A percentile compares a stretch with the other conserved stretches of the same genome.
phyloP scores from a whole-genome alignment of 495 filamentous ascomycete species.

The Pyrenula aspistea region DNA sequence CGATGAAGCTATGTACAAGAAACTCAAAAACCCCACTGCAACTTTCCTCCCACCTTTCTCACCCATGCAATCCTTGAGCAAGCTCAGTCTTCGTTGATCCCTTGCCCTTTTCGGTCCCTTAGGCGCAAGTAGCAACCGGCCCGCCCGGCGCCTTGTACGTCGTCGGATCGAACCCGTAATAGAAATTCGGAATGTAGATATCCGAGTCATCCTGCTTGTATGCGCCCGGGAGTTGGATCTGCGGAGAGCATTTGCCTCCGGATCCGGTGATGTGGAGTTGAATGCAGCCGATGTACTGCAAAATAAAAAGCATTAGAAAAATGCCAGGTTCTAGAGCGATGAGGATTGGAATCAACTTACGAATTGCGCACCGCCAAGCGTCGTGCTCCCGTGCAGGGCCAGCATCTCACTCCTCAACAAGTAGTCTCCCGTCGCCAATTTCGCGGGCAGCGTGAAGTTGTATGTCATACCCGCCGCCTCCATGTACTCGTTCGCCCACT shows the following conservation, averaged over 20 bases:
- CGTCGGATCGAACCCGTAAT: slow-evolving; percentile 18
- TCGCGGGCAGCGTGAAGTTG: slow-evolving; percentile 14
- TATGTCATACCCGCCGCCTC: slow-evolving; percentile 13
- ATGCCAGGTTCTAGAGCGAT: slow-evolving; percentile 7
- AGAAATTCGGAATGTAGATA: slow-evolving; percentile 20
- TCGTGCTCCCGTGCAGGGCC: neutral
- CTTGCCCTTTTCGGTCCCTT: slow-evolving; percentile 10
- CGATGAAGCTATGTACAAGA: neutral
- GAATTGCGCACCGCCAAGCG: neutral
- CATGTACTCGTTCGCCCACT: slow-evolving; percentile 19
- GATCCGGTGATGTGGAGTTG: slow-evolving; percentile 17
- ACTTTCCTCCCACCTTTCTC: too few species aligned
- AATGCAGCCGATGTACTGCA: slow-evolving; percentile 10
- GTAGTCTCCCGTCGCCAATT: slow-evolving; percentile 18
- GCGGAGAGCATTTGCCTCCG: slow-evolving; percentile 15
- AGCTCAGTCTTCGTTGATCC: too few species aligned
- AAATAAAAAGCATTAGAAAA: slow-evolving; percentile 1
- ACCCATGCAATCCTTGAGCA: too few species aligned
- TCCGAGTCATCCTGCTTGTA: slow-evolving; percentile 15
- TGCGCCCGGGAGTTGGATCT: slow-evolving; percentile 16
- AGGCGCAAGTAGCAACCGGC: slow-evolving; percentile 12
- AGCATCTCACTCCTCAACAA: slow-evolving; percentile 4
- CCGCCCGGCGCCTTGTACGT: slow-evolving; percentile 19
- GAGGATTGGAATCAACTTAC: neutral
- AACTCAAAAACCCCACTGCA: neutral